Evolutionary conservation across 352 stramenopile species (phyloP).

Genomic region (Phytopythium cucurbitacearum): DNA sequence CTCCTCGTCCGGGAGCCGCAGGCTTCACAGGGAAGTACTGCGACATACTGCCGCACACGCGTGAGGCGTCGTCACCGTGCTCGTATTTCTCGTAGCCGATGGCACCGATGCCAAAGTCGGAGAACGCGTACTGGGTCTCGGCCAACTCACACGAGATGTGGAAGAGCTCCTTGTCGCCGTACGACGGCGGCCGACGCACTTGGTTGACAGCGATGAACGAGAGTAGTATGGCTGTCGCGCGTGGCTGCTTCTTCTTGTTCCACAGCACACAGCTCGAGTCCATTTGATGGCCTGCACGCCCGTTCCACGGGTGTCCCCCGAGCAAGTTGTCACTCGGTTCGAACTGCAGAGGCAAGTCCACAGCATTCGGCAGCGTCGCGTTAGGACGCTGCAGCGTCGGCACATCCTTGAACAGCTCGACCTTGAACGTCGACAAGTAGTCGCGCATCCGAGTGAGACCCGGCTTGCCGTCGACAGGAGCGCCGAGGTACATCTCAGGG

Average conservation of each 20-base stretch:
- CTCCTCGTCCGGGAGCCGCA: conserved; percentile 2
- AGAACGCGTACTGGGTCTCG: conserved; percentile 66
- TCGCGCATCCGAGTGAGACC: conserved; percentile 32
- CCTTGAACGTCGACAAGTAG: conserved; percentile 56
- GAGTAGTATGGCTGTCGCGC: conserved; percentile 57
- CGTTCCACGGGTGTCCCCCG: conserved; percentile 59
- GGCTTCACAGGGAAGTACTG: conserved; percentile 53
- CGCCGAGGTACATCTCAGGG: conserved; percentile 33
- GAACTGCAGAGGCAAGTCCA: conserved; percentile 22
- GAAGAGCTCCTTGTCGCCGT: conserved; percentile 80
- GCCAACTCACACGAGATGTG: conserved; percentile 66
- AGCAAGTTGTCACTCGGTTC: conserved; percentile 53
- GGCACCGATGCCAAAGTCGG: conserved; percentile 51
- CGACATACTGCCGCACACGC: conserved; percentile 49
- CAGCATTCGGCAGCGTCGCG: conserved; percentile 18
- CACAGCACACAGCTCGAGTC: conserved; percentile 78
- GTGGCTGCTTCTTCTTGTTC: conserved; percentile 61
- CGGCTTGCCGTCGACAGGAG: conserved; percentile 18
- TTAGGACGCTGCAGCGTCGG: conserved; percentile 23
- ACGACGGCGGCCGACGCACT: conserved; percentile 35
- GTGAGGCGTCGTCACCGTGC: conserved; percentile 21
- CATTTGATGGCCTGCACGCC: conserved; percentile 57
- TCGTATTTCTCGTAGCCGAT: conserved; percentile 37
- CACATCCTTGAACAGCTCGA: conserved; percentile 32
- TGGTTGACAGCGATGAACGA: conserved; percentile 46